These are phyloP conservation scores for Eimeria zaria DNA, from an alignment of 169 alveolate species.

Conservation along the genomic window DNA sequence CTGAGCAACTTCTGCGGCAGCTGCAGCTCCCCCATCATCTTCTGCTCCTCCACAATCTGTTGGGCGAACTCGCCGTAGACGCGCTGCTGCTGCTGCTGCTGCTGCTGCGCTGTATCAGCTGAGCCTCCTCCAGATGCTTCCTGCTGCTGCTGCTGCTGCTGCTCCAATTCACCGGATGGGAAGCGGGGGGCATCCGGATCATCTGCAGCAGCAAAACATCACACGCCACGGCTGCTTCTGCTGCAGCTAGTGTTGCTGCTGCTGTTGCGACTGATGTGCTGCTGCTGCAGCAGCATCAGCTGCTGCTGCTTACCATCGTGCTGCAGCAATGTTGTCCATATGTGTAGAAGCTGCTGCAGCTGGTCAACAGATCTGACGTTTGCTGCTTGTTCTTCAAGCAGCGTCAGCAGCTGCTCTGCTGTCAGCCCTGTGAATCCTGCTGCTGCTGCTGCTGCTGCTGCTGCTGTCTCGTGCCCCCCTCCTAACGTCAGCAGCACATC, in stretches of 20 bases:
- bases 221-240: too few species aligned
- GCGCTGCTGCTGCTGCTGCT: slow-evolving; percentile 61
- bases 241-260: background rate
- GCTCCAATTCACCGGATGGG: slow-evolving; percentile 53
- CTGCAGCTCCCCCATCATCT: slow-evolving; percentile 39
- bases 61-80: slow-evolving; percentile 33
- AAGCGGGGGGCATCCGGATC: slow-evolving; percentile 37
- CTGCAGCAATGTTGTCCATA: slow-evolving; percentile 58
- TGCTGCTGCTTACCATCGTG: slow-evolving; percentile 75
- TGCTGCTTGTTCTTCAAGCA: slow-evolving; percentile 60
- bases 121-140: background rate
- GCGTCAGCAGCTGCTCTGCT: slow-evolving; percentile 70
- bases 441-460: slow-evolving; percentile 46
- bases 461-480: slow-evolving; percentile 4
- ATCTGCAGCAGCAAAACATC: slow-evolving; percentile 32
- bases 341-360: slow-evolving; percentile 60
- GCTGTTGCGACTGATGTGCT: slow-evolving; percentile 13
- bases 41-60: slow-evolving; percentile 9
- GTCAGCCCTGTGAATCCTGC: slow-evolving; percentile 45
- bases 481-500: slow-evolving; percentile 76
- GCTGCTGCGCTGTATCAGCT: slow-evolving; percentile 15
- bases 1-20: slow-evolving; percentile 43
- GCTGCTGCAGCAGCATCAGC: slow-evolving; percentile 21
- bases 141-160: slow-evolving; percentile 79
- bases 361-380: slow-evolving; percentile 50